phyloP scores from a whole-genome alignment of 495 filamentous ascomycete genomes.

The Neurospora sp. region DNA sequence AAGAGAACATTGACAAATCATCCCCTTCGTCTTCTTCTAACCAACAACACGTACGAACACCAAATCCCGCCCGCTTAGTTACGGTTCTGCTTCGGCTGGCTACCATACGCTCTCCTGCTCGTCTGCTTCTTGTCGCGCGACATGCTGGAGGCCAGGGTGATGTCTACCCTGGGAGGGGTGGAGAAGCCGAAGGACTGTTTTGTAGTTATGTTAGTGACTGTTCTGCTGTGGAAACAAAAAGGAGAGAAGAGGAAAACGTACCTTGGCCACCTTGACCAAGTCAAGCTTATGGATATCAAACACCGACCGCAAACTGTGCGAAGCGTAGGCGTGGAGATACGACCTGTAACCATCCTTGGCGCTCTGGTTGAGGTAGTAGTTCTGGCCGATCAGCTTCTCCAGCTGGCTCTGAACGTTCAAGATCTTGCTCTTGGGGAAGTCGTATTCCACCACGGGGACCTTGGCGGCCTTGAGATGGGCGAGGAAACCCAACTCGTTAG shows the following conservation, averaged over 20 bases:
- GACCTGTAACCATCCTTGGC: constrained; percentile 61
- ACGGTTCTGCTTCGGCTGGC: constrained; percentile 37
- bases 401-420: constrained; percentile 91
- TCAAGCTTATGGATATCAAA: constrained; percentile 94
- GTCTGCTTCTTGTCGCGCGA: constrained; percentile 73
- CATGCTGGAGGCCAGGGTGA: constrained; percentile 80
- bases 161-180: constrained; percentile 83
- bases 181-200: constrained; percentile 70
- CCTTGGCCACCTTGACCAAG: constrained; percentile 81
- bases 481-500: constrained; percentile 84
- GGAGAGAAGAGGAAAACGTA: no score
- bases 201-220: not conserved
- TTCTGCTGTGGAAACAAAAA: no score
- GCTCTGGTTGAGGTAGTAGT: constrained; percentile 91
- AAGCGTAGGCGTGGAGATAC: constrained; percentile 91
- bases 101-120: constrained; percentile 72
- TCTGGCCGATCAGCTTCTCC: constrained; percentile 84
- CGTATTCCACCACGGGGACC: constrained; percentile 91
- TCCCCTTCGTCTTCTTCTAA: not conserved
- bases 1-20: not conserved
- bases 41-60: not conserved
- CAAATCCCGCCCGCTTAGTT: not conserved
- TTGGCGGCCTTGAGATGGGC: constrained; percentile 84
- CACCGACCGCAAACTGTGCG: constrained; percentile 77
- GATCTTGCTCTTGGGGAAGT: constrained; percentile 86